Percentiles rank a stretch among this genome's conserved stretches.
Evolutionary conservation across 2,329 filamentous ascomycete genomes (phyloP).

Genomic region (Teratosphaeriaceae sp.): DNA sequence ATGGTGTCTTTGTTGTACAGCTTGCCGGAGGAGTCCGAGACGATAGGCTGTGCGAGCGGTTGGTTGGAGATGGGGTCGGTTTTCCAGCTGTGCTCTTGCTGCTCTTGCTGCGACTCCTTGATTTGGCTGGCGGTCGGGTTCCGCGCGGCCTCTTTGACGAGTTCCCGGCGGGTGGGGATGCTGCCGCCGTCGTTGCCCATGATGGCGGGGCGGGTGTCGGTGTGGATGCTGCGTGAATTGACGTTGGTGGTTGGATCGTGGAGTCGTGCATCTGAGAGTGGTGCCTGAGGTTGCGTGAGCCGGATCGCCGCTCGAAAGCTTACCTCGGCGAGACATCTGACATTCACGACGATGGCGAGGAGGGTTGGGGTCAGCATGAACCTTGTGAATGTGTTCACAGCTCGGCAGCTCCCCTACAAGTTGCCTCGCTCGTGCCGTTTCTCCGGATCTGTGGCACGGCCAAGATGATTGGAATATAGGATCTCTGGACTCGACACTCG

Average conservation of each 20-base stretch:
- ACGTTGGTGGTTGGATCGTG: too few species aligned
- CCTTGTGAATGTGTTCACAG: too few species aligned
- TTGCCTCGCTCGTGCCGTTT: too few species aligned
- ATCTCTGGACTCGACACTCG: not conserved
- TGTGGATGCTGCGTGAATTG: not conserved
- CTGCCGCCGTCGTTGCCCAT: constrained; percentile 98
- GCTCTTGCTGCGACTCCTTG: constrained; percentile 81
- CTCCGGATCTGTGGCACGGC: too few species aligned
- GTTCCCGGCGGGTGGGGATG: constrained; percentile 90
- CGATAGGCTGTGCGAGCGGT: constrained; percentile 65
- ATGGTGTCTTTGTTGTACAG: constrained; percentile 95
- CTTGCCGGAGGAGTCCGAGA: constrained; percentile 76
- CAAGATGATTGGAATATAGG: too few species aligned
- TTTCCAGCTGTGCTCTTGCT: constrained; percentile 78
- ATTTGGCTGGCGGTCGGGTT: constrained; percentile 75
- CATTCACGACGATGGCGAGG: too few species aligned
- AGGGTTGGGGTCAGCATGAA: too few species aligned
- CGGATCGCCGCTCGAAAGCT: too few species aligned
- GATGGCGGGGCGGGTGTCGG: not conserved
- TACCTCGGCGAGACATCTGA: too few species aligned
- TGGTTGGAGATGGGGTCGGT: constrained; percentile 81
- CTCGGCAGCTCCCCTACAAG: too few species aligned
- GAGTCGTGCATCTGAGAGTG: not conserved
- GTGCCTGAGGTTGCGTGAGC: not conserved
- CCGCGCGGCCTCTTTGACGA: constrained; percentile 88